Conservation (phyloP, 2,329 filamentous ascomycete genomes). For the Emericellopsis atlantica region DNA sequence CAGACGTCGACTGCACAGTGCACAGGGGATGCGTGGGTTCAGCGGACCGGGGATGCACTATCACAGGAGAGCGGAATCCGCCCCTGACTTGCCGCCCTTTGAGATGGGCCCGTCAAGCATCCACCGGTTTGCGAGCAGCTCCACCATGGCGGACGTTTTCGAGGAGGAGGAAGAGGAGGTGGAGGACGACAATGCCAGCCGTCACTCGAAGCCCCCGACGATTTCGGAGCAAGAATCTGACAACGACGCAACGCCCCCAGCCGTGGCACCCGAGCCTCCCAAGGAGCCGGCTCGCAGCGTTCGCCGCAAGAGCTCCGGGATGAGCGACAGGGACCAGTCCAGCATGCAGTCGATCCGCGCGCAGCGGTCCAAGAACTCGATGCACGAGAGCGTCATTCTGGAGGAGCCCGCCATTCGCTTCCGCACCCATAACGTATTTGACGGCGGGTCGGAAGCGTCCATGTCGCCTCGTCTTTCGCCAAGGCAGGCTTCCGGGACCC, state of each 20-base stretch:
- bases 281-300: conserved; percentile 11
- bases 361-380: conserved; percentile 33
- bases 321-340: conserved; percentile 23
- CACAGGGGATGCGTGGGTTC: conserved; percentile 57
- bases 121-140: conserved; percentile 50
- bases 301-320: conserved; percentile 31
- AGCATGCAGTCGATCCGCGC: conserved; percentile 23
- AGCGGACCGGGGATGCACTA: conserved; percentile 60
- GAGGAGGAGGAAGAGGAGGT: conserved; percentile 67
- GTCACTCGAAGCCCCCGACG: conserved; percentile 11
- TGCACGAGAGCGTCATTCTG: conserved; percentile 37
- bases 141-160: conserved; percentile 76
- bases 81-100: conserved; percentile 67
- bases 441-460: neutral
- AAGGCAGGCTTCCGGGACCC: conserved; percentile 23
- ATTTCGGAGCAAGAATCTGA: conserved; percentile 30
- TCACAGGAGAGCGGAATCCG: conserved; percentile 68
- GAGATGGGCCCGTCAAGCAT: conserved; percentile 47
- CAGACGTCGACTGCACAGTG: conserved; percentile 65
- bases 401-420: conserved; percentile 33
- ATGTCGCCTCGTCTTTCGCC: conserved; percentile 10
- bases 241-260: conserved; percentile 21
- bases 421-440: conserved; percentile 20
- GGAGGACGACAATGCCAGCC: conserved; percentile 28
- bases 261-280: conserved; percentile 8